Percentiles rank a stretch among this genome's conserved stretches.
phyloP scores from a whole-genome alignment of 1,284 basidiomycete genomes.

The Ustilago tritici region DNA sequence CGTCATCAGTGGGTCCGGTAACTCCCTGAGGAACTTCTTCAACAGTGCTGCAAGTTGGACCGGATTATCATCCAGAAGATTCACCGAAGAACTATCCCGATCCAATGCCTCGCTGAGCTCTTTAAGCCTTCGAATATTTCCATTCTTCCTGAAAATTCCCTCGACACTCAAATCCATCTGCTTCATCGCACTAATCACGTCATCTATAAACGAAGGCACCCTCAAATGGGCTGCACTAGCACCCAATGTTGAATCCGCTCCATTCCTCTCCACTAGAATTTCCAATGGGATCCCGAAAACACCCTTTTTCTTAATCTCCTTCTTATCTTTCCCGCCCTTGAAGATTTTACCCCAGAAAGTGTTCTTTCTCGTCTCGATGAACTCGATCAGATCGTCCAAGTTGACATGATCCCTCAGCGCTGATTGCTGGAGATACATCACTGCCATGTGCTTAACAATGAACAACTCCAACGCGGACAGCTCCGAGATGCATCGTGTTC shows the following conservation, averaged over 20 bases:
- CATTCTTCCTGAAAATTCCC: conserved; percentile 98
- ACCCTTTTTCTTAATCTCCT: conserved; percentile 73
- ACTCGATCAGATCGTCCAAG: conserved; percentile 90
- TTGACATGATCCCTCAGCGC: conserved; percentile 80
- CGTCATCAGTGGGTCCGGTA: conserved; percentile 95
- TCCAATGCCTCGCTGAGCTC: conserved; percentile 92
- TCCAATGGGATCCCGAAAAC: conserved; percentile 95
- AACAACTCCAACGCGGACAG: conserved; percentile 85
- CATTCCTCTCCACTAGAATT: conserved; percentile 91
- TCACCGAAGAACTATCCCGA: conserved; percentile 84
- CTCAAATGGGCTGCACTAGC: conserved; percentile 86
- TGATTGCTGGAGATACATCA: conserved; percentile 80
- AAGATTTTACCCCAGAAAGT: conserved; percentile 98
- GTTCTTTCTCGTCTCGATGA: conserved; percentile 91
- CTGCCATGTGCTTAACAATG: conserved; percentile 91
- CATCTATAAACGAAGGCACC: conserved; percentile 97
- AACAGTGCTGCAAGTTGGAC: conserved; percentile 96
- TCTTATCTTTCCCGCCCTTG: conserved; percentile 83
- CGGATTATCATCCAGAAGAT: conserved; percentile 92
- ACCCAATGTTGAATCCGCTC: conserved; percentile 90
- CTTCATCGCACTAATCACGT: conserved; percentile 96
- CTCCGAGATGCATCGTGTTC: conserved; percentile 82
- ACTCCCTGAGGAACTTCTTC: conserved; percentile 95
- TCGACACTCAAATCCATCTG: conserved; percentile 99
- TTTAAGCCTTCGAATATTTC: conserved; percentile 92